Evolutionary conservation across 2,329 filamentous ascomycete species (phyloP), one percentile per base, ranked within the genome.

Genomic region (Bipolaris oryzae): DNA sequence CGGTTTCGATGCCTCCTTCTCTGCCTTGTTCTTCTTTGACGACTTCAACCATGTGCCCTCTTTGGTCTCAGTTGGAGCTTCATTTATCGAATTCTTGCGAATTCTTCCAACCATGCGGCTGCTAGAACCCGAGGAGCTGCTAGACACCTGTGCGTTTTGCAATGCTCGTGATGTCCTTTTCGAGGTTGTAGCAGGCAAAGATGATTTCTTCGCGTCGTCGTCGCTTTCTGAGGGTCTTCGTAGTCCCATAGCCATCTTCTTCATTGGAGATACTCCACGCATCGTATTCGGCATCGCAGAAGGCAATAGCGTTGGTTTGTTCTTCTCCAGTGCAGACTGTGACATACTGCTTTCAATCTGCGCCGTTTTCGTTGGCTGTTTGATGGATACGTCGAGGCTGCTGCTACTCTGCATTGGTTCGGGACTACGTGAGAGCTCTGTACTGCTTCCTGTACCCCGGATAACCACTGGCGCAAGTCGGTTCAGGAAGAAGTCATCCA

Each of bases 401-500:
- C 67, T 76, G 20, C 51, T 71, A 39, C 73, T 75, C 23, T 69
- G 69, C 66, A 75, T 72, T 7, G 71, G 69, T 39, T 76, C 75
- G 3, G 74, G 74, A 42, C 73, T 76, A 21, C 69, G 65, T 10
- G 70, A 70, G 13, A 74, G 62, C 39, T 74, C 69, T 15, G 71
- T 73, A 50, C 75, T 77, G 57, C 73, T 76, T 44, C 78, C 78
- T 4, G 75, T 77, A 13, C 80, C 80, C 31, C 80, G 75, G 42
- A 82, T 69, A 16, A 80, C 71, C 13, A 77, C 75, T 9, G 80
- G 80, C 20, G 70, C 72, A 13, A 81, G 73, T 38, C 78, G 73
- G 23, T 80, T 78, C n/a, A 74, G 70, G 35, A 80, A 71, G 53
- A 80, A 81, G 23, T 80, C 75, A 46, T 81, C 79, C 64, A 81